Percentiles rank a stretch among this genome's conserved stretches.
phyloP scores from a whole-genome alignment of 768 basidiomycete genomes.

The Chlorophyllum brunneum region DNA sequence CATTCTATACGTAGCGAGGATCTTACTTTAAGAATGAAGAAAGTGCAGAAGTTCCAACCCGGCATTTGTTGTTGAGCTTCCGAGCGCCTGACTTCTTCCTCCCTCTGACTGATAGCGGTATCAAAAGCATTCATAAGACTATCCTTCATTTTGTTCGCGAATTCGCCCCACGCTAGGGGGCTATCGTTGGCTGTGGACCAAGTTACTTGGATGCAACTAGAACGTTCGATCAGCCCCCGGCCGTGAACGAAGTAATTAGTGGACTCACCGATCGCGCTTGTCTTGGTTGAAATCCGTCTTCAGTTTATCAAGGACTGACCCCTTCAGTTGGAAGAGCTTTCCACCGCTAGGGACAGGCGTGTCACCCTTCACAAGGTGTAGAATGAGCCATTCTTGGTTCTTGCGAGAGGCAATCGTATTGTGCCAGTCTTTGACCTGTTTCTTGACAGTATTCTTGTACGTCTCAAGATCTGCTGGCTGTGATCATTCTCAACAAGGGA shows the following conservation, averaged over 20 bases:
- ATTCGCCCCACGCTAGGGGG: conserved; percentile 83
- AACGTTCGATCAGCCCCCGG: conserved; percentile 12
- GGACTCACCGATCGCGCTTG: conserved; percentile 73
- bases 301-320: conserved; percentile 84
- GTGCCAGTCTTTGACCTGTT: conserved; percentile 94
- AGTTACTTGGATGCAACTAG: conserved; percentile 77
- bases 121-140: conserved; percentile 85
- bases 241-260: background rate
- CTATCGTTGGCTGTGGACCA: conserved; percentile 72
- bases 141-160: conserved; percentile 87
- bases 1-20: background rate
- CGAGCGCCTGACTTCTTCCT: conserved; percentile 88
- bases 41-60: conserved; percentile 98
- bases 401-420: conserved; percentile 57
- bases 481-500: conserved; percentile 2
- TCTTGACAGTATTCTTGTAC: conserved; percentile 74
- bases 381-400: conserved; percentile 91
- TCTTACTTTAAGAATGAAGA: conserved; percentile 88
- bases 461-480: conserved; percentile 64
- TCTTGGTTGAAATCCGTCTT: conserved; percentile 89
- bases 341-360: conserved; percentile 57
- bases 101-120: conserved; percentile 65
- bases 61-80: conserved; percentile 90
- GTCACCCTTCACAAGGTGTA: conserved; percentile 68
- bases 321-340: conserved; percentile 80